Base-by-base conservation (phyloP, 2,329 filamentous ascomycete species). In the Ramularia endophylla region DNA sequence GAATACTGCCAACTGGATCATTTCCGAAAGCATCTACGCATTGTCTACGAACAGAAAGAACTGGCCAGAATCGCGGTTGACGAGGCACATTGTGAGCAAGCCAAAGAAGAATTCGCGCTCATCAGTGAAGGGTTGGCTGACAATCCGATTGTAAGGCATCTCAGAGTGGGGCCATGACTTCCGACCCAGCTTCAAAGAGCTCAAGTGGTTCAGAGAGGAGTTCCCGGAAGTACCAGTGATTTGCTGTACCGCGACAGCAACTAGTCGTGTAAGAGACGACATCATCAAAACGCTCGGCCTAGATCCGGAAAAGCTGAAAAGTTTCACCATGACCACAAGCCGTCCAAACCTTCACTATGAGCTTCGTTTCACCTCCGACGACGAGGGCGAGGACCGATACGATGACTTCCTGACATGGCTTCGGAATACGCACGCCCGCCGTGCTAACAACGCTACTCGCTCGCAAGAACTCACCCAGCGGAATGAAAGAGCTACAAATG, bases 141-240 rank as follows among this genome's bases (percentile, higher is more conserved):
- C 22, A 25, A 11, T 6, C 11, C 22, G 11, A 25, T 11, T 25
- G 22, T 25, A 25, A 25, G 22, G 22, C 30, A 94, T 97, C 53
- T 94, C 87, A 17, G 89, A 95, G 80, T 95, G 90, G 90, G 90
- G 90, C 2, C 89, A 97, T 62, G 90, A 97, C 63, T 97, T 97
- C 61, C 83, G 90, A n/a, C 85, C 83, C 27, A 85, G 88, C 43
- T 97, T 95, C 65, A 88, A 92, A 59, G 78, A 83, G 15, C 74
- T 97, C 5, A 82, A 78, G 2, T 95, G 87, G 80, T 92, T 97
- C 69, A 83, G 85, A 53, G 74, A 79, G 36, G 80, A 80, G 5
- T 88, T 92, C 51, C 86, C 88, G 0, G 76, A 85, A 41, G 86
- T 95, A 0, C 89, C 90, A 4, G 84, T 97, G 47, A 95, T 92